phyloP scores from a whole-genome alignment of 305 asterid species.

The Fraxinus angustifolia region DNA sequence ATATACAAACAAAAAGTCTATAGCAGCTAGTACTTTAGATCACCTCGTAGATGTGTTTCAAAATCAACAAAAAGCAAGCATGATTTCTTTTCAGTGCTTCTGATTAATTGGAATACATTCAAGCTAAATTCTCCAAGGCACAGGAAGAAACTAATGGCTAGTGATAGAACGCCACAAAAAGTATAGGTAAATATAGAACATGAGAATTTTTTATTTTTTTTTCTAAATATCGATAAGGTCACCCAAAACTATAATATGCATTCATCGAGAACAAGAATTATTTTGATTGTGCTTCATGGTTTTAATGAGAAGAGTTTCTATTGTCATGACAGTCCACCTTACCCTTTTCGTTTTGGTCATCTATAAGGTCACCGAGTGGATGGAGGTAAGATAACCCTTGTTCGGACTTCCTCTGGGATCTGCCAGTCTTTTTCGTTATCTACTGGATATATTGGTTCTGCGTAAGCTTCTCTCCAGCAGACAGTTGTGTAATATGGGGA shows the following conservation, averaged over 20 bases:
- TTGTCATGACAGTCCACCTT: not conserved
- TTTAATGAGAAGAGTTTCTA: not conserved
- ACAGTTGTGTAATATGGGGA: not conserved
- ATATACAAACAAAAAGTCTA: not conserved
- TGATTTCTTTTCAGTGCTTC: not conserved
- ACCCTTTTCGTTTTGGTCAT: not conserved
- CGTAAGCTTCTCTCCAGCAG: not conserved
- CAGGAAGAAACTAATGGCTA: not conserved
- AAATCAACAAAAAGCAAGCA: not conserved
- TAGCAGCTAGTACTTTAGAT: not conserved
- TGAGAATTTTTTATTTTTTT: not conserved
- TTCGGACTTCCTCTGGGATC: not conserved
- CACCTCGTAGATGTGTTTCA: not conserved
- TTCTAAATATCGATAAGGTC: not conserved
- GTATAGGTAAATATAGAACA: not conserved
- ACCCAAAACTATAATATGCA: not conserved
- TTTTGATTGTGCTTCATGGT: not conserved
- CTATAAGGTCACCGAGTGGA: not conserved
- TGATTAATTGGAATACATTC: not conserved
- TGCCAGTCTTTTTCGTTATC: not conserved
- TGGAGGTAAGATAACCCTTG: slow-evolving; percentile 9
- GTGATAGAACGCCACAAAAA: not conserved
- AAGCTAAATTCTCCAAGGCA: not conserved
- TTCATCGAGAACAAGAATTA: not conserved
- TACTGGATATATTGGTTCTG: not conserved